Evolutionary conservation across 495 filamentous ascomycete genomes (phyloP), one percentile per base, ranked within the genome.

Genomic region (Neurospora sp.): DNA sequence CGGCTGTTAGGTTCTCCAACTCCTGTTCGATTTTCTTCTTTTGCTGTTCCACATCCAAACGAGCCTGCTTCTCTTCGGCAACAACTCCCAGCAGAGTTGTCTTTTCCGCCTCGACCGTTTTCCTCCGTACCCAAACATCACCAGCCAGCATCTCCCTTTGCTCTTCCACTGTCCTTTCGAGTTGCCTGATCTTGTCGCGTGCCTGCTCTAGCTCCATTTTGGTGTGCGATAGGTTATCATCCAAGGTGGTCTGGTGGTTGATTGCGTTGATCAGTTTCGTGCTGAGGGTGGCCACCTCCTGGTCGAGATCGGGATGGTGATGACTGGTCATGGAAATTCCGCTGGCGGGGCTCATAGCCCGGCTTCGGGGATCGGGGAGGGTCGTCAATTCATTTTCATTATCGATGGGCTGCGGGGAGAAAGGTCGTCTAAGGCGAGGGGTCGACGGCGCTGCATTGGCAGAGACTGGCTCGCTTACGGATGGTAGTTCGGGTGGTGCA

Each of bases 211-310:
- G 79, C 77, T 97, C 93, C 79, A 95, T 90, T 20, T 92, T 88
- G 35, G 95, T 92, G 35, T 87, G 90, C 70, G 92, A 90, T 68
- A 99, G 86, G 40, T 88, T 92, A 78, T 99, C 96, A 78, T 99
- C 96, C 38, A 99, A 85, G 39, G 86, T 92, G 5, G 96, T 98
- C 83, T 98, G 96, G 78, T 96, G 92, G 79, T 99, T 99, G 81
- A 99, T 98, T 70, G 96, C 94, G 76, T 94, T 94, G 73, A 99
- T 94, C 70, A 99, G 87, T 82, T 99, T 99, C 68, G 94, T 94
- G 81, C 93, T 98, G 31, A 99, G 85, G 4, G 93, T 88, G 38
- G 96, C 91, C 14, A 98, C 94, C 81, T 99, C 96, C 71, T 90
- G 88, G 79, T 91, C 93, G 66, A 97, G 85, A 77, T 95, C 93